Evolutionary conservation across 2,329 filamentous ascomycete species (phyloP), one percentile per base, ranked within the genome.

Genomic region (Zasmidium cellare): DNA sequence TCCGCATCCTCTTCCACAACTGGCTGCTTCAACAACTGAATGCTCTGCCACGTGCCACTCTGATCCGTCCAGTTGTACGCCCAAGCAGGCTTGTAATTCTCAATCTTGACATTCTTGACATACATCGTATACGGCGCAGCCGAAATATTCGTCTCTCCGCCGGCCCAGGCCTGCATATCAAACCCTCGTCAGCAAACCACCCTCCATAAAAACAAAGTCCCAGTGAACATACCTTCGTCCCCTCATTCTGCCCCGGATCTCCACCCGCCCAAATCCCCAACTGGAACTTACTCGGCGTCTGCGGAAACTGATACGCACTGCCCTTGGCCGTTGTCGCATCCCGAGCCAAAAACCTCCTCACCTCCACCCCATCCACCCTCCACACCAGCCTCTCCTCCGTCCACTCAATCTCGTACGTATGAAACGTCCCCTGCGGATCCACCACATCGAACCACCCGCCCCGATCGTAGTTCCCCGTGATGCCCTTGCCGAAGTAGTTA

Each of bases 381-480:
- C 84, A 91, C 59, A 84, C 80, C 12, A 91, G 74, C 58, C 78
- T 74, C 1, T 87, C 82, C 62, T 83, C 77, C 14, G 85, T 90
- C 88, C 88, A 91, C 61, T 84, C 77, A 25, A 84, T 79, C 19
- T 87, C 89, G 75, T 89, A 90, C 56, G 80, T 87, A 79, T 88
- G 85, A 67, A 78, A 79, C 55, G 84, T 82, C 50, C 78, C 76
- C 67, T 82, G 82, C 46, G 53, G 65, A 25, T 66, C 65, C 51
- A 71, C 56, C 51, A 77, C 73, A 11, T 70, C 62, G 52, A 77
- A 74, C 53, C 71, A 73, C 48, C 65, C 50, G 38, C 74, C 81
- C 48, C 79, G 76, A 63, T 82, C 78, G 67, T 79, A 81, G 41
- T 75, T 76, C 51, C 79, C 79, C 25, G 76, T 81, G 62, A 84